Base-by-base conservation (phyloP, 805 yeast species). In the Nakazawaea pomicola region DNA sequence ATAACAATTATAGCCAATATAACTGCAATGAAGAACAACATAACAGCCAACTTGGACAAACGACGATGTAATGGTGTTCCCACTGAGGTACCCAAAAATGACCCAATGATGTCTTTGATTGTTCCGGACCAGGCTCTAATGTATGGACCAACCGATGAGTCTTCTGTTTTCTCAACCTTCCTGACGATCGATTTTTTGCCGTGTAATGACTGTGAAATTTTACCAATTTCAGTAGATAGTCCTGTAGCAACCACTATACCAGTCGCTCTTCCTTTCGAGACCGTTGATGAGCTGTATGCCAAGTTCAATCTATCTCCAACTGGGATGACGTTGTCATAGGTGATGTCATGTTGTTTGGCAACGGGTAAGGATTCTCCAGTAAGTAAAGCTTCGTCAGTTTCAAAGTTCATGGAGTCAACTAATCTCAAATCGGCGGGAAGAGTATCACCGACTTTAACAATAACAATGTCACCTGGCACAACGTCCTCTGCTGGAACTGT, bases 321-420 rank as follows among this genome's bases (percentile, higher is more conserved):
- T 8, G 87, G 83, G 11, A 74, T 61, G 14, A 55, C 52, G 29
- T 51, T 52, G 2, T 59, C 52, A 45, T 70, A 78, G 7, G 68
- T 61, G 9, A 62, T 62, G 0, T 56, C 51, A 19, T 64, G 69
- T 36, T 72, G 67, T 55, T 83, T 83, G 14, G 68, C 61, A n/a
- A 83, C 74, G 1, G 96, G 90, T 29, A 76, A 56, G 0, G 95
- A 76, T 61, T 93, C 99, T 37, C 99, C 99, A 0, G 99, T 91
- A 42, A 93, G 67, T 18, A 90, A 64, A 2, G 96, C 82, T 61
- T 93, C 99, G 55, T 90, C 91, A 9, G 86, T 76, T 56, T 83
- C 90, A 48, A 83, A 77, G 56, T 82, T 83, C 56, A 74, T 67
- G 36, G 71, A 50, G 33, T 70, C 76, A 41, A 78, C 51, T 36